Conservation (phyloP, 2,329 filamentous ascomycete species). For the Alternaria sp. region DNA sequence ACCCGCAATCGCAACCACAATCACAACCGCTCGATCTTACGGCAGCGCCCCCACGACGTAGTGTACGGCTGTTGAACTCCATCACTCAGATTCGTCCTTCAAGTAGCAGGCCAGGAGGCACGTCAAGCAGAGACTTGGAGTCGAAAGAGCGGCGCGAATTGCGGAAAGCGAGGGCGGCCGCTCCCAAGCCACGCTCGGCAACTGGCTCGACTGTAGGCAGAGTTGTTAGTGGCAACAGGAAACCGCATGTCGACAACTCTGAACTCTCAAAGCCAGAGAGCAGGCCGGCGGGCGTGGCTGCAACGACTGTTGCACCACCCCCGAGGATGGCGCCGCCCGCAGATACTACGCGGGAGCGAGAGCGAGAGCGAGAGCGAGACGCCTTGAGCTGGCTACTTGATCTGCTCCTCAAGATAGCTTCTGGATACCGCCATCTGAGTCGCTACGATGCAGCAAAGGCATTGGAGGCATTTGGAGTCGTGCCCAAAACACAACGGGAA, state of each 20-base stretch:
- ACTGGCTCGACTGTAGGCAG: conserved; percentile 78
- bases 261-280: conserved; percentile 73
- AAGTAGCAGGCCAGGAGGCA: conserved; percentile 67
- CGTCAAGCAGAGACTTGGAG: conserved; percentile 62
- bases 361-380: conserved; percentile 83
- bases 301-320: conserved; percentile 29
- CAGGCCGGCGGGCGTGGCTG: conserved; percentile 50
- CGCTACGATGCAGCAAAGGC: conserved; percentile 83
- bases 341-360: conserved; percentile 73
- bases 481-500: conserved; percentile 80
- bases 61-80: conserved; percentile 53
- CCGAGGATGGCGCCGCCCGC: conserved; percentile 55
- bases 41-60: conserved; percentile 56
- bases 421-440: conserved; percentile 78
- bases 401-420: conserved; percentile 80
- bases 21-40: conserved; percentile 49
- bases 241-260: conserved; percentile 70
- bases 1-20: conserved; percentile 25
- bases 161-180: conserved; percentile 83
- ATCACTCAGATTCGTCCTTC: conserved; percentile 70
- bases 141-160: conserved; percentile 73
- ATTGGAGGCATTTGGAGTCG: conserved; percentile 73
- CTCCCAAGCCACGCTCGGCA: conserved; percentile 68
- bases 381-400: conserved; percentile 79
- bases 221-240: conserved; percentile 90